Base-by-base conservation (phyloP, 139 green algal species). In the Chlorella ohadii region DNA sequence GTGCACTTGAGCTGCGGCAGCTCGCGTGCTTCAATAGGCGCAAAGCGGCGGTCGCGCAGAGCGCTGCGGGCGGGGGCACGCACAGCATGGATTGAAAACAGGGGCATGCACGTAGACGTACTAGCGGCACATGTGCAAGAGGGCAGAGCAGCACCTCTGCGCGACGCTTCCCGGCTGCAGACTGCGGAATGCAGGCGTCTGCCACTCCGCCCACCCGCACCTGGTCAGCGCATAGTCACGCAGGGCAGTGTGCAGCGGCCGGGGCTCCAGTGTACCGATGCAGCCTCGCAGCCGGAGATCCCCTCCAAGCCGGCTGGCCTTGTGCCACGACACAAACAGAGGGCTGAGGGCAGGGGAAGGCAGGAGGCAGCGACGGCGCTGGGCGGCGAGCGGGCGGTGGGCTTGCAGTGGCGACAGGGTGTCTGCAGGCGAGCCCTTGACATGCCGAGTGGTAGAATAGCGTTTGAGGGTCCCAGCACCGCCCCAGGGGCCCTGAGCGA, bases 241-340 rank as follows among this genome's bases (percentile, higher is more conserved):
- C 17, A 98, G 83, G 19, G 90, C 91, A 0, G 78, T 74, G 72
- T 92, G 88, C 28, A 98, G 78, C 38, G 81, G 84, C 22, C 88
- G 79, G 0, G 94, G 86, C 79, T 96, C 90, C 36, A 98, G 80
- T 2, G 91, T 96, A 17, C 94, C 94, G 31, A 98, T 97, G 84
- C 94, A 98, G 33, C 94, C 94, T 4, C 94, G 89, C 67, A 97
- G 80, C 25, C 87, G 85, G 20, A 57, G 57, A 34, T 78, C 76
- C 1, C 81, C 87, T 28, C 78, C 31, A 56, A 75, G 33, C 16
- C 63, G 33, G n/a, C 27, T 34, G 11, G 55, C 38, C 51, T 94
- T 96, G 79, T 93, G 96, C 94, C 94, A 97, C 0, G 92, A 97
- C 12, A 97, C 94, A 80, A 97, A 97, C 7, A 97, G 61, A 0